Percentiles rank a stretch among this genome's conserved stretches.
Evolutionary conservation across 1,284 basidiomycete species (phyloP).

Genomic region (Fistulinella staudtii): DNA sequence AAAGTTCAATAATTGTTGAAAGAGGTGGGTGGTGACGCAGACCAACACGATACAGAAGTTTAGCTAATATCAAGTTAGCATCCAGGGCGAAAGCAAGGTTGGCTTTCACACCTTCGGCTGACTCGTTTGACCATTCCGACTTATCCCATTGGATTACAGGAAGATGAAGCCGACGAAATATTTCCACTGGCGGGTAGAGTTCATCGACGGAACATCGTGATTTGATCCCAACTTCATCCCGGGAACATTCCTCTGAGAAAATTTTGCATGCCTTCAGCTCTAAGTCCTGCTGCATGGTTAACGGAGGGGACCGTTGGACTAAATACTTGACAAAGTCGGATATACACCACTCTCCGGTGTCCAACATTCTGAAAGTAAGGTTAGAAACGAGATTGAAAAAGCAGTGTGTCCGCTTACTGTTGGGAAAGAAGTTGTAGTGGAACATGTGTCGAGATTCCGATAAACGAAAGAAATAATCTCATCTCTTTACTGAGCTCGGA

Average conservation of each 20-base stretch:
- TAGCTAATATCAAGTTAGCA: constrained; percentile 1
- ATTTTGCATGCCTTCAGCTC: no score
- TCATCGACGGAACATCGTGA: constrained; percentile 6
- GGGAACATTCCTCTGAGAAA: no score
- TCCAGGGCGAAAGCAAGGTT: background rate
- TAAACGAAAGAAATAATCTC: background rate
- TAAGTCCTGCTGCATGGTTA: background rate
- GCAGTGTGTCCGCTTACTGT: constrained; percentile 40
- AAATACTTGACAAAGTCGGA: constrained; percentile 77
- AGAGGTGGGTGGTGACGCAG: constrained; percentile 70
- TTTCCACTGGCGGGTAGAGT: constrained; percentile 12
- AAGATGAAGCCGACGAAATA: constrained; percentile 7
- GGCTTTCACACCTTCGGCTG: constrained; percentile 69
- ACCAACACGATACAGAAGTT: constrained; percentile 74
- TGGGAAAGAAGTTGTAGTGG: constrained; percentile 80
- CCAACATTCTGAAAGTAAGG: constrained; percentile 64
- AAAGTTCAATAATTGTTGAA: constrained; percentile 60
- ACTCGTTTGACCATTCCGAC: constrained; percentile 63
- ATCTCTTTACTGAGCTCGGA: background rate
- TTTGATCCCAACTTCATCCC: no score
- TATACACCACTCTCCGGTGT: constrained; percentile 72
- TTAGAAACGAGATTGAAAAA: background rate
- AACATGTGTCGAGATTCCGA: background rate
- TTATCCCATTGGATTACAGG: constrained; percentile 36
- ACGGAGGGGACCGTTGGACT: constrained; percentile 51